A percentile compares a stretch with the other conserved stretches of the same genome.
Conservation (phyloP, 306 rosid species). For the Abrus precatorius region DNA sequence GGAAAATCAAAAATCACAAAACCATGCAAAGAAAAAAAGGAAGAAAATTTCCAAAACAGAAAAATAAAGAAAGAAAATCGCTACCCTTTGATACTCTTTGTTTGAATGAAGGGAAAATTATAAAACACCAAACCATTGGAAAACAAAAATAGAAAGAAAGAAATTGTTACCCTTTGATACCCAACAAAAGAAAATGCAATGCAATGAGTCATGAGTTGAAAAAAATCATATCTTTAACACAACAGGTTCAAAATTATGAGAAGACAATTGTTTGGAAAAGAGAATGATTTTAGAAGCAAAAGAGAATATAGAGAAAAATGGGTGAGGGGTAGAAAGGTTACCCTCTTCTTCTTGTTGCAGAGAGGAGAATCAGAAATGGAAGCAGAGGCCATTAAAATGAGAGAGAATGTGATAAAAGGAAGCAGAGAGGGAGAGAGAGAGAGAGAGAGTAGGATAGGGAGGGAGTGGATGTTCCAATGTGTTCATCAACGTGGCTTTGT, state of each 20-base stretch:
- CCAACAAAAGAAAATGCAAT: conserved; percentile 7
- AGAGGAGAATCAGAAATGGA: conserved; percentile 49
- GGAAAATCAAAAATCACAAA: not conserved
- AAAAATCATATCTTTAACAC: conserved; percentile 16
- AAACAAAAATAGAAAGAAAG: not conserved
- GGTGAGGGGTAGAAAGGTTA: not conserved
- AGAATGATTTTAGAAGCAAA: not conserved
- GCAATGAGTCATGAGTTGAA: conserved; percentile 12
- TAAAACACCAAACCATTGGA: not conserved
- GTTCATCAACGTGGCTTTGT: conserved; percentile 34
- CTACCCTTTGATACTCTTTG: conserved; percentile 36
- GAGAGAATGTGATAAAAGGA: conserved; percentile 24
- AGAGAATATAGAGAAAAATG: not conserved
- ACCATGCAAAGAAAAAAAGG: not conserved
- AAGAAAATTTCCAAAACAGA: conserved; percentile 16
- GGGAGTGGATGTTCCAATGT: conserved; percentile 60
- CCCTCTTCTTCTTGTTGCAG: conserved; percentile 64
- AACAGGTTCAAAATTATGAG: not conserved
- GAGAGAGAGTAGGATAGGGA: conserved; percentile 50
- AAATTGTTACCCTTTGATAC: conserved; percentile 24
- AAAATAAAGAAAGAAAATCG: not conserved
- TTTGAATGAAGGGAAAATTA: conserved; percentile 25
- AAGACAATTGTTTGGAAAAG: conserved; percentile 1
- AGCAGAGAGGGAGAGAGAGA: conserved; percentile 12
- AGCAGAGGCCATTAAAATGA: conserved; percentile 57